Conservation (phyloP, 1,139 yeast species). For the Scheffersomyces lignicola region DNA sequence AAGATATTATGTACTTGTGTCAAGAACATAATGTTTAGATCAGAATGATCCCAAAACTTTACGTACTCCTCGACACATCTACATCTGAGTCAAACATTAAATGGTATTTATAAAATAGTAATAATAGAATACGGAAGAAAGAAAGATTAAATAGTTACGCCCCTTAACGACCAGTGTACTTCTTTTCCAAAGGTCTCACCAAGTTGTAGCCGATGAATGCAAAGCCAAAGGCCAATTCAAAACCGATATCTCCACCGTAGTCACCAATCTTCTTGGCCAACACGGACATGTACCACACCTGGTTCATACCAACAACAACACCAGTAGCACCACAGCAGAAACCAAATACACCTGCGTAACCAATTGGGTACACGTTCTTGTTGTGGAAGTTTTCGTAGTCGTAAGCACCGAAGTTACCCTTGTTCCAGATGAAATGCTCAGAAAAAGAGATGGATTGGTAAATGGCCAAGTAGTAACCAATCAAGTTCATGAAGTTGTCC, state of each 20-base stretch:
- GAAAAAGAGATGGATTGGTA: constrained; percentile 70
- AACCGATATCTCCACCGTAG: constrained; percentile 30
- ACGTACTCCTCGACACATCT: no score
- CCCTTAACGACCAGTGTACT: constrained; percentile 3
- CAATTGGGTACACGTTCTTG: constrained; percentile 62
- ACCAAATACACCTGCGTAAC: constrained; percentile 74
- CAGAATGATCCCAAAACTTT: no score
- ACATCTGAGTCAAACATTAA: no score
- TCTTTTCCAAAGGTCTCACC: constrained; percentile 25
- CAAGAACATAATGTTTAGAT: no score
- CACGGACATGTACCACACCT: constrained; percentile 64
- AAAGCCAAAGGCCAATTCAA: constrained; percentile 24
- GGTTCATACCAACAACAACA: constrained; percentile 82
- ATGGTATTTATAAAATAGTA: not conserved
- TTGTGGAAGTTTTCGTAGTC: constrained; percentile 63
- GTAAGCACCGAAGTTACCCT: constrained; percentile 58
- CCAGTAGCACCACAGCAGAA: constrained; percentile 86
- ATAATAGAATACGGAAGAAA: not conserved
- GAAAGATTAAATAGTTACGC: not conserved
- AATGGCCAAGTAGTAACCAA: constrained; percentile 88
- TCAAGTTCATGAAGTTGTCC: constrained; percentile 84
- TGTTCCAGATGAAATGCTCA: constrained; percentile 78
- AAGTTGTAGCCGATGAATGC: constrained; percentile 25
- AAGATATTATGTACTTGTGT: no score
- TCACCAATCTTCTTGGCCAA: constrained; percentile 20